These are phyloP conservation scores for Candida odintsovae DNA, from an alignment of 805 yeast genomes.

Conservation along the genomic window DNA sequence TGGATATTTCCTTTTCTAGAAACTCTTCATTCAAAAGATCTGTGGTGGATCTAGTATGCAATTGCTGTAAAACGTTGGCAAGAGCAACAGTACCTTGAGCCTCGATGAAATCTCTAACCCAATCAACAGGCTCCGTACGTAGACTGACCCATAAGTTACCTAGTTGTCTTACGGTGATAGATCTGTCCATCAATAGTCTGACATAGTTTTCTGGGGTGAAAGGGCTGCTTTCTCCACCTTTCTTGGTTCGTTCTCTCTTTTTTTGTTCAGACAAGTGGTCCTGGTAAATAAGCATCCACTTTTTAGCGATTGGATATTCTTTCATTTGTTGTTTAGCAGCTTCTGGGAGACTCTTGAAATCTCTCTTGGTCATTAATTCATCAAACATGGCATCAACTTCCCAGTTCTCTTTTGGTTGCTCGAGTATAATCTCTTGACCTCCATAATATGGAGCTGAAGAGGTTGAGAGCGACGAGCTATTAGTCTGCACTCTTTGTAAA, in stretches of 20 bases:
- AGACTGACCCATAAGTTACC: conserved; percentile 86
- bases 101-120: conserved; percentile 77
- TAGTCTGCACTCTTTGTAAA: conserved; percentile 21
- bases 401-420: conserved; percentile 59
- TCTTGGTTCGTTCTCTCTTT: conserved; percentile 36
- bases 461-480: conserved; percentile 12
- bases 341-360: conserved; percentile 63
- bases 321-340: conserved; percentile 74
- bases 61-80: conserved; percentile 56
- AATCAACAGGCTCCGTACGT: conserved; percentile 78
- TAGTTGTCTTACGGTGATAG: conserved; percentile 62
- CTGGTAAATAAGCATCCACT: conserved; percentile 89
- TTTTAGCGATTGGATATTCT: conserved; percentile 67
- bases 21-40: conserved; percentile 32
- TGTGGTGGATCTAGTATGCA: conserved; percentile 27
- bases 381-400: conserved; percentile 71
- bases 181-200: conserved; percentile 61
- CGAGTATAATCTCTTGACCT: conserved; percentile 31
- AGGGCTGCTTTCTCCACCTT: conserved; percentile 18
- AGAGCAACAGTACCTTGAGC: conserved; percentile 79
- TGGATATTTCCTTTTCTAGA: conserved; percentile 65
- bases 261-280: conserved; percentile 75
- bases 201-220: conserved; percentile 70
- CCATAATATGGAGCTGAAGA: conserved; percentile 3
- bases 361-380: conserved; percentile 78